Evolutionary conservation across 805 yeast species (phyloP).

Genomic region (Pichia phayaonensis): DNA sequence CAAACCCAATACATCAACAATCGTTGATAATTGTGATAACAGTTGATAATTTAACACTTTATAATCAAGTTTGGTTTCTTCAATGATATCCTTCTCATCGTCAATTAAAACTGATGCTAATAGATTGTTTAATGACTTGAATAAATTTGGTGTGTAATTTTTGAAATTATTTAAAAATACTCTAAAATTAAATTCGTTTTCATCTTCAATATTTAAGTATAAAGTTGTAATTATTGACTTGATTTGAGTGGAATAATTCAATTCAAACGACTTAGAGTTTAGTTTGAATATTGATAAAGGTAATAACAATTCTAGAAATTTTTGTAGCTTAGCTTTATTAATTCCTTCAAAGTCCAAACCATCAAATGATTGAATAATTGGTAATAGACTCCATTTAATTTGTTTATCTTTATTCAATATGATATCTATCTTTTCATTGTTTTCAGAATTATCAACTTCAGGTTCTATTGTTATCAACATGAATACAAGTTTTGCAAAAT

Average conservation of each 20-base stretch:
- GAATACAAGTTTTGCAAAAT: slow-evolving; percentile 1
- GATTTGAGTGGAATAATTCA: slow-evolving; percentile 3
- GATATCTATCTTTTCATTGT: slow-evolving; percentile 16
- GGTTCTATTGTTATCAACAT: background rate
- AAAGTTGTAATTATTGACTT: background rate
- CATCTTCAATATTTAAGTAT: background rate
- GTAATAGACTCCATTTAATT: slow-evolving; percentile 27
- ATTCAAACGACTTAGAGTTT: slow-evolving; percentile 1
- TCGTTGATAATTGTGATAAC: slow-evolving; percentile 32
- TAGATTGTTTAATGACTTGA: slow-evolving; percentile 37
- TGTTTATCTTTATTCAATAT: slow-evolving; percentile 15
- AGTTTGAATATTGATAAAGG: slow-evolving; percentile 5
- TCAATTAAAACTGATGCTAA: slow-evolving; percentile 28
- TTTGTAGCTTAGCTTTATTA: background rate
- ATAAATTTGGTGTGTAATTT: slow-evolving; percentile 34
- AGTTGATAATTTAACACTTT: slow-evolving; percentile 32
- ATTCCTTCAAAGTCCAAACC: slow-evolving; percentile 1
- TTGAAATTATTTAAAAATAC: background rate
- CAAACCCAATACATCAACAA: slow-evolving; percentile 29
- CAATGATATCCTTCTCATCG: background rate
- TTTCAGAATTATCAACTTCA: background rate
- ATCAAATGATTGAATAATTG: slow-evolving; percentile 37
- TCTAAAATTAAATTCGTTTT: background rate
- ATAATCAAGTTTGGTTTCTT: slow-evolving; percentile 17
- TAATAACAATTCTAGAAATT: slow-evolving; percentile 1